Conservation (phyloP, 1,284 basidiomycete species). For the Tausonia pullulans region DNA sequence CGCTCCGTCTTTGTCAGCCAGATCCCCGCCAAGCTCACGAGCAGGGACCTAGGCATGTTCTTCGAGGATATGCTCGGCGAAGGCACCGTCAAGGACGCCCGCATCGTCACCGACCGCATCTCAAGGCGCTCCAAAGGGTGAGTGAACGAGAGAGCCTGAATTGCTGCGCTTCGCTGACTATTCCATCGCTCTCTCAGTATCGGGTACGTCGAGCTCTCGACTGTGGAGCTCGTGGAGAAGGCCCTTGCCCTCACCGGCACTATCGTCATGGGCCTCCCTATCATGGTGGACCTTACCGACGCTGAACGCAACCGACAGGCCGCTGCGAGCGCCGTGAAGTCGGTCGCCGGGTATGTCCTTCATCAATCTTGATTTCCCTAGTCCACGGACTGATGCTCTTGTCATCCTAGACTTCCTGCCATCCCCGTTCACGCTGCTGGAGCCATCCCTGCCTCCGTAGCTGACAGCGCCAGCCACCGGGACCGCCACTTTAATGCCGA, state of each 20-base stretch:
- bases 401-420: too few relatives aligned
- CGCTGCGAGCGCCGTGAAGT: constrained; percentile 13
- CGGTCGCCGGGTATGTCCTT: neutral
- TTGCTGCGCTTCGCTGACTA: too few relatives aligned
- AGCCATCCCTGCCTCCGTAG: constrained; percentile 43
- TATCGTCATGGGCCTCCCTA: constrained; percentile 93
- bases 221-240: constrained; percentile 79
- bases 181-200: constrained; percentile 43
- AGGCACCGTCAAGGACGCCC: constrained; percentile 81
- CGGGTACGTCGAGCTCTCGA: constrained; percentile 91
- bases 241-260: constrained; percentile 83
- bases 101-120: constrained; percentile 86
- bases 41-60: constrained; percentile 92
- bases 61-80: constrained; percentile 94
- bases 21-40: constrained; percentile 86
- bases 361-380: too few relatives aligned
- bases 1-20: constrained; percentile 98
- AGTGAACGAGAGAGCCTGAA: constrained; percentile 24
- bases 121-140: constrained; percentile 93
- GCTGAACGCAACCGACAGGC: constrained; percentile 77
- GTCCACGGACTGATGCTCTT: too few relatives aligned
- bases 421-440: constrained; percentile 21
- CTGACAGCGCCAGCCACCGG: constrained; percentile 21
- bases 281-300: constrained; percentile 91
- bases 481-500: constrained; percentile 33